Evolutionary conservation across 345 rosid species (phyloP).

Genomic region (Bruguiera sexangula): DNA sequence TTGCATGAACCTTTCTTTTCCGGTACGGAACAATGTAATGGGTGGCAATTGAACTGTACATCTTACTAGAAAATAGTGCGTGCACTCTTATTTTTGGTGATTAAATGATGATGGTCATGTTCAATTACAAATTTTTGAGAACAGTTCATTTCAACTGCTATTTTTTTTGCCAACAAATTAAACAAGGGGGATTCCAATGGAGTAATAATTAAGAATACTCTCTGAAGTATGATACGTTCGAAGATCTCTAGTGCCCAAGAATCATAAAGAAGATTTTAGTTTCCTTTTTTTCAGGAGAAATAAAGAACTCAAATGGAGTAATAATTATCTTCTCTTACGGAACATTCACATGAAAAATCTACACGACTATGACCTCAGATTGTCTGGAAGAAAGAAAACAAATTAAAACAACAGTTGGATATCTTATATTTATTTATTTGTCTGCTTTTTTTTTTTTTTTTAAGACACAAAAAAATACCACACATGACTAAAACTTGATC

Average conservation of each 20-base stretch:
- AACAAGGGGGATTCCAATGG: too few relatives aligned
- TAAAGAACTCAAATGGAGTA: constrained; percentile 15
- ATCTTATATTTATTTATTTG: background rate
- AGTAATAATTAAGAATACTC: too few relatives aligned
- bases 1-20: constrained; percentile 6
- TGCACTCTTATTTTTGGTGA: background rate
- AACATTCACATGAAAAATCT: constrained; percentile 63
- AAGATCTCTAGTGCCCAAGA: constrained; percentile 2
- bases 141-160: background rate
- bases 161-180: background rate
- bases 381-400: constrained; percentile 33
- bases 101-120: constrained; percentile 10
- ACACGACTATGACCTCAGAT: constrained; percentile 42
- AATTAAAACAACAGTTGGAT: constrained; percentile 23
- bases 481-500: too few relatives aligned
- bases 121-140: background rate
- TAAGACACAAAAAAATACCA: too few relatives aligned
- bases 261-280: constrained; percentile 7
- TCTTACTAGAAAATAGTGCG: constrained; percentile 14
- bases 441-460: too few relatives aligned
- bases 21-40: constrained; percentile 9
- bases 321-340: constrained; percentile 18
- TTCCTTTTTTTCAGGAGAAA: constrained; percentile 1
- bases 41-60: background rate
- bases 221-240: constrained; percentile 4